A percentile compares a stretch with the other conserved stretches of the same genome.
Evolutionary conservation across 306 rosid species (phyloP).

Genomic region (Quercus ilex): DNA sequence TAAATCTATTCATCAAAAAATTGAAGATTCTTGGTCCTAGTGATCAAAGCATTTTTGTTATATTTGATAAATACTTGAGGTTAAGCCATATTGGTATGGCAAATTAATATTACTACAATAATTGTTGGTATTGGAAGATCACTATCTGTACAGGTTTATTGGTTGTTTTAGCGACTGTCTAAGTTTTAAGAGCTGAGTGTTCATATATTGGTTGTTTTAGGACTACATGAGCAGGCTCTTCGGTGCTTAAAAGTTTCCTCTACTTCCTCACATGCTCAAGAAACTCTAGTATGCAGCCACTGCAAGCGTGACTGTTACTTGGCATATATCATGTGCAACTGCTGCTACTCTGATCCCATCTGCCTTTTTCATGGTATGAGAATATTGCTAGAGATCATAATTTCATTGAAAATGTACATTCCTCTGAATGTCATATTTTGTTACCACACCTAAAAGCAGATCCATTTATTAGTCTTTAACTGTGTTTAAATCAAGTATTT

Average conservation of each 20-base stretch:
- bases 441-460: too few relatives aligned
- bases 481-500: too few relatives aligned
- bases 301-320: slow-evolving; percentile 38
- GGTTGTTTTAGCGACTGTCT: neutral
- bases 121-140: slow-evolving; percentile 26
- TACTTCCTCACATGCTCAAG: slow-evolving; percentile 10
- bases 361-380: slow-evolving; percentile 38
- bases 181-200: neutral
- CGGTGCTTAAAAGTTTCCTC: neutral
- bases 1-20: too few relatives aligned
- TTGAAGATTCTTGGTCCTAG: too few relatives aligned
- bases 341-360: slow-evolving; percentile 30
- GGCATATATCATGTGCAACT: slow-evolving; percentile 27
- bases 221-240: slow-evolving; percentile 12
- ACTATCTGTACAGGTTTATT: slow-evolving; percentile 33
- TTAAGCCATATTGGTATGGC: too few relatives aligned
- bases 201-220: neutral
- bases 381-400: neutral
- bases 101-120: too few relatives aligned
- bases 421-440: too few relatives aligned
- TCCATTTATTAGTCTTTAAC: too few relatives aligned
- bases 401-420: too few relatives aligned
- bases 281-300: slow-evolving; percentile 18
- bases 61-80: too few relatives aligned
- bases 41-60: too few relatives aligned